These are phyloP conservation scores for Hevea brasiliensis DNA, from an alignment of 345 rosid species.

Conservation along the genomic window DNA sequence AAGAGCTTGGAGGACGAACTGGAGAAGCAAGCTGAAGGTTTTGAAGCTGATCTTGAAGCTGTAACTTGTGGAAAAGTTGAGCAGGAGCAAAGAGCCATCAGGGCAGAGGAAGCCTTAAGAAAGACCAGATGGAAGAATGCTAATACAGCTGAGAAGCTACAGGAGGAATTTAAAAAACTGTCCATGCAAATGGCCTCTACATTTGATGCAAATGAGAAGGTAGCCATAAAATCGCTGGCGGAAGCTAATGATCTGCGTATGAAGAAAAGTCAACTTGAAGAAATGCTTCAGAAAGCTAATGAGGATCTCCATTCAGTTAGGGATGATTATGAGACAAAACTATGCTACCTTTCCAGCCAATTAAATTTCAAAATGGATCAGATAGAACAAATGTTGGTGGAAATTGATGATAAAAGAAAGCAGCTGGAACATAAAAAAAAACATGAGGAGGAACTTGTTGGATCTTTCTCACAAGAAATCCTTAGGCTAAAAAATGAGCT, in stretches of 20 bases:
- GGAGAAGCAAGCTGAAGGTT: slow-evolving; percentile 54
- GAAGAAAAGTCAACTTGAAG: slow-evolving; percentile 64
- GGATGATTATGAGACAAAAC: slow-evolving; percentile 53
- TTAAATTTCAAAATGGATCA: slow-evolving; percentile 44
- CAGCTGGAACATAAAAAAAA: slow-evolving; percentile 51
- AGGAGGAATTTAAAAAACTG: slow-evolving; percentile 73
- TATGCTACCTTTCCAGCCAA: slow-evolving; percentile 45
- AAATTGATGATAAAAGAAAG: slow-evolving; percentile 50
- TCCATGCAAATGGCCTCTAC: slow-evolving; percentile 76
- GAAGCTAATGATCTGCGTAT: slow-evolving; percentile 65
- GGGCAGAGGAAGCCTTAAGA: slow-evolving; percentile 75
- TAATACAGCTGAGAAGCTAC: slow-evolving; percentile 72
- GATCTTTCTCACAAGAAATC: slow-evolving; percentile 40
- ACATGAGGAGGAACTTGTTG: slow-evolving; percentile 45
- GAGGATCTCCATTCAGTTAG: slow-evolving; percentile 48
- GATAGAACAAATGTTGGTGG: slow-evolving; percentile 43
- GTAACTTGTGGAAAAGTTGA: slow-evolving; percentile 52
- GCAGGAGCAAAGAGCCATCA: slow-evolving; percentile 85
- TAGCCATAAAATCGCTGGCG: slow-evolving; percentile 67
- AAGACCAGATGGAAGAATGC: slow-evolving; percentile 68
- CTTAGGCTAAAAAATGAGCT: slow-evolving; percentile 43
- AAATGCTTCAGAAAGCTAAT: slow-evolving; percentile 55
- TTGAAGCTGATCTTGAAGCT: slow-evolving; percentile 63
- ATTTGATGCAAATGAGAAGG: slow-evolving; percentile 76
- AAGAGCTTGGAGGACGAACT: slow-evolving; percentile 66